Evolutionary conservation across 768 basidiomycete species (phyloP).

Genomic region (Suillus plorans): DNA sequence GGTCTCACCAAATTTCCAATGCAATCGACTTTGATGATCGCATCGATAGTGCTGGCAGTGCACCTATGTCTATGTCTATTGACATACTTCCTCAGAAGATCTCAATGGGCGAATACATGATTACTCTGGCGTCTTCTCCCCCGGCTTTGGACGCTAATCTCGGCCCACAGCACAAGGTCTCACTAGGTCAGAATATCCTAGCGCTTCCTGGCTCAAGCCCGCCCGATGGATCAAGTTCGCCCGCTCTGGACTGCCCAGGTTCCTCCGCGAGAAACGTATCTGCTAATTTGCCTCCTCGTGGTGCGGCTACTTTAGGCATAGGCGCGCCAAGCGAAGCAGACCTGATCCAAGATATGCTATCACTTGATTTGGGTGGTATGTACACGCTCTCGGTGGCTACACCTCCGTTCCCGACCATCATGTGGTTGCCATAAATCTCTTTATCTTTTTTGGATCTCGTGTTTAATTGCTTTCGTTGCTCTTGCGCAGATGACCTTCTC

Average conservation of each 20-base stretch:
- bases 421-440: slow-evolving; percentile 1
- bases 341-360: slow-evolving; percentile 21
- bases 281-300: too few relatives aligned
- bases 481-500: slow-evolving; percentile 13
- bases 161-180: not conserved
- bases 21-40: not conserved
- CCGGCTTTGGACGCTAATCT: not conserved
- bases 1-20: slow-evolving; percentile 5
- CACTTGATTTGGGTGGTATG: slow-evolving; percentile 29
- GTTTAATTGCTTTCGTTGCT: slow-evolving; percentile 4
- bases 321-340: slow-evolving; percentile 9
- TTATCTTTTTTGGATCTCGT: not conserved
- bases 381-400: slow-evolving; percentile 8
- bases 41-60: not conserved
- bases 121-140: slow-evolving; percentile 3
- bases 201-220: not conserved
- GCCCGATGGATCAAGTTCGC: not conserved
- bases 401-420: not conserved
- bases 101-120: slow-evolving; percentile 16
- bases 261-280: not conserved
- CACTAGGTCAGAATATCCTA: not conserved
- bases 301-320: not conserved
- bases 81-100: not conserved
- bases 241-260: not conserved
- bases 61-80: not conserved